These are phyloP conservation scores for Parietichytrium sp. DNA, from an alignment of 108 stramenopile species.

Conservation along the genomic window DNA sequence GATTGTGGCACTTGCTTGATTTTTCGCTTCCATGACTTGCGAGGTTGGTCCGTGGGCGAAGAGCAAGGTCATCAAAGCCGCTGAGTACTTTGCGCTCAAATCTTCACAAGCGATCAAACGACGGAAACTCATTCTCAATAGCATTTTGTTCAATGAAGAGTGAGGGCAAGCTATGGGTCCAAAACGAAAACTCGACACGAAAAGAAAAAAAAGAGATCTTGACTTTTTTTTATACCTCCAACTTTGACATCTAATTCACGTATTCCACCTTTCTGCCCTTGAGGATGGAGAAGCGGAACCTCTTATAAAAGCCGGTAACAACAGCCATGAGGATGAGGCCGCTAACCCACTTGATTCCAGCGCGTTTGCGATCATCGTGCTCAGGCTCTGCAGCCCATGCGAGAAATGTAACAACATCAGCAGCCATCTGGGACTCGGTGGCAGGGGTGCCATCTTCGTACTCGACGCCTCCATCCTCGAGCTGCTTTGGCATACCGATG, in stretches of 20 bases:
- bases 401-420: conserved; percentile 59
- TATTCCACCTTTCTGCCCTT: conserved; percentile 96
- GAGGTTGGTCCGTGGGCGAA: no score
- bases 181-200: no score
- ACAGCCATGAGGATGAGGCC: conserved; percentile 76
- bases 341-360: conserved; percentile 75
- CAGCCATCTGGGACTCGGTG: conserved; percentile 76
- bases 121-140: no score
- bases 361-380: conserved; percentile 92
- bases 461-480: conserved; percentile 91
- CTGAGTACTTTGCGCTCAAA: no score
- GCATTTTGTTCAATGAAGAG: no score
- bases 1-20: no score
- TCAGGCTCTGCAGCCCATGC: conserved; percentile 88
- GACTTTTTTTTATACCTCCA: no score
- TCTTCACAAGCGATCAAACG: no score
- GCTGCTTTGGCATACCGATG: conserved; percentile 97
- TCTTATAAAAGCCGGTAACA: conserved; percentile 91
- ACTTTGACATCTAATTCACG: conserved; percentile 69
- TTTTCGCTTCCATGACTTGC: no score
- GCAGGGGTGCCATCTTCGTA: conserved; percentile 96
- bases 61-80: no score
- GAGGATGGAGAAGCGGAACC: conserved; percentile 90
- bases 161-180: no score
- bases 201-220: no score